A percentile compares a stretch with the other conserved stretches of the same genome.
Evolutionary conservation across 2,329 filamentous ascomycete species (phyloP).

Genomic region (Pyrenochaeta sp.): DNA sequence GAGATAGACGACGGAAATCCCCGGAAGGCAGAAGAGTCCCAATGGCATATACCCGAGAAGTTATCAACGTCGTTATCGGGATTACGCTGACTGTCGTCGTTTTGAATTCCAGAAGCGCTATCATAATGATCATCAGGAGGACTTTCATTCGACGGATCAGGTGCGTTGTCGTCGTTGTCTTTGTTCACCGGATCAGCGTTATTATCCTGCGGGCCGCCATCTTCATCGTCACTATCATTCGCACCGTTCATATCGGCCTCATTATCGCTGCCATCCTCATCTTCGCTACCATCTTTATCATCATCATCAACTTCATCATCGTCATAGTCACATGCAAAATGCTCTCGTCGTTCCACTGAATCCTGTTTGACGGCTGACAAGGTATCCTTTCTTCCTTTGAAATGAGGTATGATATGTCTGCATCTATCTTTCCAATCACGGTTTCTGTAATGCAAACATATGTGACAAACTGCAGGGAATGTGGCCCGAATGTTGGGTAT

Average conservation of each 20-base stretch:
- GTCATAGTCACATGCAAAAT: too few relatives aligned
- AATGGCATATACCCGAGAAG: too few relatives aligned
- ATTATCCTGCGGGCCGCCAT: neutral
- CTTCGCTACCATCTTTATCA: neutral
- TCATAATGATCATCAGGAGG: too few relatives aligned
- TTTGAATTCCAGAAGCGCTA: too few relatives aligned
- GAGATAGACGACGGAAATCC: neutral
- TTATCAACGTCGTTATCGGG: too few relatives aligned
- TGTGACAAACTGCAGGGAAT: conserved; percentile 9
- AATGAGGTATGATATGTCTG: conserved; percentile 2
- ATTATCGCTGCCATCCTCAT: neutral
- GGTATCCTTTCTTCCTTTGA: neutral
- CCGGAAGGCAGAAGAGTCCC: too few relatives aligned
- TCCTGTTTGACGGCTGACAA: neutral
- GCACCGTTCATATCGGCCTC: too few relatives aligned
- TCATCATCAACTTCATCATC: neutral
- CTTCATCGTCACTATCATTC: neutral
- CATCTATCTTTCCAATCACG: conserved; percentile 11
- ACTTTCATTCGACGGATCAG: neutral
- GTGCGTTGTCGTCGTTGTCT: neutral
- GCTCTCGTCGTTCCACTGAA: neutral
- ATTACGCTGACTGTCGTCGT: too few relatives aligned
- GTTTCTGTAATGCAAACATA: conserved; percentile 11
- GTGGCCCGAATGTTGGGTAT: neutral
- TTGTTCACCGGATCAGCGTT: neutral